These are phyloP conservation scores for Apiospora koreana DNA, from an alignment of 2,329 filamentous ascomycete genomes.

Conservation along the genomic window DNA sequence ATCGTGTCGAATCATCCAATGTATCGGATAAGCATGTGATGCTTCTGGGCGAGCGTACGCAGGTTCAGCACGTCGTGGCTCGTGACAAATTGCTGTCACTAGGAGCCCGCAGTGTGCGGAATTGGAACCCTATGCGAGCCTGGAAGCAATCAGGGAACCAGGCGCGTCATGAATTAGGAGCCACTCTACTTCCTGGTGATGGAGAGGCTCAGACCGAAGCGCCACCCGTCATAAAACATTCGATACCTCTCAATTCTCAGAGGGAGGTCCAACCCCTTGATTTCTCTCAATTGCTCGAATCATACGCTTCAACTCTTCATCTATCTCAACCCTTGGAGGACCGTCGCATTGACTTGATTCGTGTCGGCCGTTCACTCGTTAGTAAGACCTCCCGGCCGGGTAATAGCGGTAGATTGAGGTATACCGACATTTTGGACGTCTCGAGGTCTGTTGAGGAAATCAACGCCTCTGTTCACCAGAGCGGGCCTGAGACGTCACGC, in stretches of 20 bases:
- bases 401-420: not conserved
- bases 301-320: not conserved
- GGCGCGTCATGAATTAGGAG: constrained; percentile 19
- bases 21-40: constrained; percentile 32
- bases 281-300: not conserved
- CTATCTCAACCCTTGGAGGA: not conserved
- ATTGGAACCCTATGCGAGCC: constrained; percentile 24
- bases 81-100: constrained; percentile 29
- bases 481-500: not conserved
- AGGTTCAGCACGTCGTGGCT: constrained; percentile 27
- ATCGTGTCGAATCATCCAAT: constrained; percentile 17
- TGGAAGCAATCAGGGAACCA: constrained; percentile 1
- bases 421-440: not conserved
- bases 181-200: constrained; percentile 24
- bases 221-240: not conserved
- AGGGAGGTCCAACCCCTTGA: not conserved
- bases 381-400: not conserved
- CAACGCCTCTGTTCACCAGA: not conserved
- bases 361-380: not conserved
- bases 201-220: constrained; percentile 19
- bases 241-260: not conserved
- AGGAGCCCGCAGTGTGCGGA: constrained; percentile 30
- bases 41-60: constrained; percentile 28
- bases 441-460: not conserved
- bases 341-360: not conserved